Evolutionary conservation across 371 early-diverging fungal genomes (phyloP).

Genomic region (Actinomucor elegans): DNA sequence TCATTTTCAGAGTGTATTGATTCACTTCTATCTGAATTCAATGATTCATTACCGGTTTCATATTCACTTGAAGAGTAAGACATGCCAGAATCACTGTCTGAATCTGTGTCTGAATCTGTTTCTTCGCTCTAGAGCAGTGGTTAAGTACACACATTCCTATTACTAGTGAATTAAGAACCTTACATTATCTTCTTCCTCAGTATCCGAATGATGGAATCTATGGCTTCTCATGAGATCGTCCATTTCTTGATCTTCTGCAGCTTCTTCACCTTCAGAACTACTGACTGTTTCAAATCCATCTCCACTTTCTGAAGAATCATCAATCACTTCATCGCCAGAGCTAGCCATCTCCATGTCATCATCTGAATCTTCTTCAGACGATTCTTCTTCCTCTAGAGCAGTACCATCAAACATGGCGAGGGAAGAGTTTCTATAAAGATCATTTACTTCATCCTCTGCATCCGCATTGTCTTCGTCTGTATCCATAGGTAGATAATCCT

Average conservation of each 20-base stretch:
- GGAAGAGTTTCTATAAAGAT: slow-evolving; percentile 26
- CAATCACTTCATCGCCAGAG: slow-evolving; percentile 13
- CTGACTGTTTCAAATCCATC: slow-evolving; percentile 16
- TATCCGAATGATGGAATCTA: slow-evolving; percentile 22
- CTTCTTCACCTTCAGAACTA: slow-evolving; percentile 37
- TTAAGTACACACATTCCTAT: neutral
- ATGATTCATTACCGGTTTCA: slow-evolving; percentile 9
- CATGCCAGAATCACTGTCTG: neutral
- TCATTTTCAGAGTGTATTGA: slow-evolving; percentile 15
- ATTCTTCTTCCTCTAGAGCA: slow-evolving; percentile 17
- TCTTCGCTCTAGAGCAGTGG: neutral
- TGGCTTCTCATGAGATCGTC: slow-evolving; percentile 19
- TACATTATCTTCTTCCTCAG: slow-evolving; percentile 18
- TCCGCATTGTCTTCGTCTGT: slow-evolving; percentile 33
- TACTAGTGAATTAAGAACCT: too few relatives aligned
- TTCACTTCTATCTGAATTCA: slow-evolving; percentile 17
- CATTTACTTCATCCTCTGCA: slow-evolving; percentile 15
- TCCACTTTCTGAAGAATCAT: neutral
- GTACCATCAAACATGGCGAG: slow-evolving; percentile 28
- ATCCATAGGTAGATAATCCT: slow-evolving; percentile 17
- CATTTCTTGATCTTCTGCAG: slow-evolving; percentile 22
- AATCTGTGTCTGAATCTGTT: neutral
- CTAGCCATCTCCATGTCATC: slow-evolving; percentile 31
- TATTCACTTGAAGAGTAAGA: slow-evolving; percentile 10
- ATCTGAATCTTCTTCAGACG: slow-evolving; percentile 14